phyloP scores from a whole-genome alignment of 1,284 basidiomycete species.

The Cryptococcus deneoformans region DNA sequence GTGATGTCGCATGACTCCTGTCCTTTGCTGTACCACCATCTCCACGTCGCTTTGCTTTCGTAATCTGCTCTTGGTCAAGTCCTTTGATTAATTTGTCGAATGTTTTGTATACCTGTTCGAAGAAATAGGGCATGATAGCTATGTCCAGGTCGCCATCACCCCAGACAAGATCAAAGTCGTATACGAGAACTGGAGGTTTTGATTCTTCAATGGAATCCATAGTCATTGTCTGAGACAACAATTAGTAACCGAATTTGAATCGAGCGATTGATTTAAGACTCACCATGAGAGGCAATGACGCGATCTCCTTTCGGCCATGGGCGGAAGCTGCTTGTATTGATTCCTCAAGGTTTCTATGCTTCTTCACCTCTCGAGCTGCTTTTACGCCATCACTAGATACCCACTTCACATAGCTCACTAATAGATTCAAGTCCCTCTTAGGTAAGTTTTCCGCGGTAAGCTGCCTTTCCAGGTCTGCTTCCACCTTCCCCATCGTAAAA shows the following conservation, averaged over 20 bases:
- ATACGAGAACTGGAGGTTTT: slow-evolving; percentile 26
- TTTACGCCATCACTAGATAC: slow-evolving; percentile 31
- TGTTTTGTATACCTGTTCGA: slow-evolving; percentile 31
- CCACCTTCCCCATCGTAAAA: slow-evolving; percentile 38
- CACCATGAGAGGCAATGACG: slow-evolving; percentile 37
- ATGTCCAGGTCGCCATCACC: slow-evolving; percentile 42
- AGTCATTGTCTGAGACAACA: slow-evolving; percentile 26
- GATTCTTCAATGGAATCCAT: slow-evolving; percentile 39
- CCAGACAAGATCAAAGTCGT: slow-evolving; percentile 43
- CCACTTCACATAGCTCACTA: slow-evolving; percentile 31
- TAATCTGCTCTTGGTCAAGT: slow-evolving; percentile 35
- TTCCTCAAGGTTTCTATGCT: slow-evolving; percentile 20
- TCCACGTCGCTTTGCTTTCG: slow-evolving; percentile 31
- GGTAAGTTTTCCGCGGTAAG: slow-evolving; percentile 19
- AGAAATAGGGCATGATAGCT: slow-evolving; percentile 40
- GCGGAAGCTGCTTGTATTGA: slow-evolving; percentile 28
- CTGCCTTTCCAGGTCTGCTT: slow-evolving; percentile 35
- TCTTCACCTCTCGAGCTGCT: slow-evolving; percentile 20
- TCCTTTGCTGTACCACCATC: slow-evolving; percentile 6
- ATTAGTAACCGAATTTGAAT: neutral
- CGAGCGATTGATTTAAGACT: slow-evolving; percentile 9
- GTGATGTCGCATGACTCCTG: neutral
- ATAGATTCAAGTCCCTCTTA: slow-evolving; percentile 28
- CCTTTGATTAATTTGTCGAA: slow-evolving; percentile 36
- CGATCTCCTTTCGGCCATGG: slow-evolving; percentile 28